phyloP scores from a whole-genome alignment of 2,329 filamentous ascomycete species.

The Claviceps monticola region DNA sequence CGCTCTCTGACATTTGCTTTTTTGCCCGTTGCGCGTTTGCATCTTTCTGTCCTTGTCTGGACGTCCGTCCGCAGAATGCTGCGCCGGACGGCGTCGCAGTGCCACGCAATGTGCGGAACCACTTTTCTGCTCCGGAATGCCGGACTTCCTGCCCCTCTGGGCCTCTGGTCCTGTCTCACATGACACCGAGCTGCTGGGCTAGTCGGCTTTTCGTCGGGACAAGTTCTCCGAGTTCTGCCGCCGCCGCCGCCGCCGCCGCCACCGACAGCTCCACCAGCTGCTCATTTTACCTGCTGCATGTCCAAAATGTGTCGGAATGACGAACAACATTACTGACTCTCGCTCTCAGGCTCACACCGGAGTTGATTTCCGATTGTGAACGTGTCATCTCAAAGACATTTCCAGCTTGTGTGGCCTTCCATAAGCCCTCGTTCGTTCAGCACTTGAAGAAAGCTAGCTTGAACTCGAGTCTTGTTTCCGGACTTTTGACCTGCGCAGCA shows the following conservation, averaged over 20 bases:
- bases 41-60: not conserved
- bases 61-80: not conserved
- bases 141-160: too few relatives aligned
- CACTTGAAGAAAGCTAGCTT: constrained; percentile 43
- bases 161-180: too few relatives aligned
- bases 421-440: constrained; percentile 48
- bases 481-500: constrained; percentile 42
- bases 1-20: not conserved
- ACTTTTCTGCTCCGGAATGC: constrained; percentile 5
- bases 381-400: constrained; percentile 47
- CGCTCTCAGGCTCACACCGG: constrained; percentile 34
- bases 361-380: constrained; percentile 45
- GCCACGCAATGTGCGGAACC: constrained; percentile 1
- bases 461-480: constrained; percentile 43
- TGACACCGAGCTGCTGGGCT: too few relatives aligned
- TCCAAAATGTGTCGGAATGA: not conserved
- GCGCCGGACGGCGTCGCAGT: not conserved
- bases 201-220: too few relatives aligned
- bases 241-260: not conserved
- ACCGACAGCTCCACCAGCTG: not conserved
- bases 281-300: not conserved
- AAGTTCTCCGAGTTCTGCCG: too few relatives aligned
- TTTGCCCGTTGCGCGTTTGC: not conserved
- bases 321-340: constrained; percentile 8
- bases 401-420: constrained; percentile 47